Percentiles rank a stretch among this genome's conserved stretches.
Evolutionary conservation across 176 grass and related monocot genomes (phyloP).

Genomic region (Sorghum bicolor): DNA sequence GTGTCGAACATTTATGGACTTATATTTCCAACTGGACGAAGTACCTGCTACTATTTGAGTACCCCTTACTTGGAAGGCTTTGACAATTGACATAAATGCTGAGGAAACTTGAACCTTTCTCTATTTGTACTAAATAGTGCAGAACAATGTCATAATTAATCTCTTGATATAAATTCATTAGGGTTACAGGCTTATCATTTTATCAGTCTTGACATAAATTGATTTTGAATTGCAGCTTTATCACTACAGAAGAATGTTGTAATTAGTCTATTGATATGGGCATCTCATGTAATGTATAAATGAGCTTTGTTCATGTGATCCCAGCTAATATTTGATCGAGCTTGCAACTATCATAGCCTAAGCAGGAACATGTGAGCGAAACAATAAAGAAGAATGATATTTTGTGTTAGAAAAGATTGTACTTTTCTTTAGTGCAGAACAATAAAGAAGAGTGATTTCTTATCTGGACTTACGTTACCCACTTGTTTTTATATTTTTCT

Average conservation of each 20-base stretch:
- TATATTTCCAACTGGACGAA: not conserved
- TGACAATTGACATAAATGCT: not conserved
- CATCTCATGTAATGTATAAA: not conserved
- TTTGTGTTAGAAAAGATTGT: not conserved
- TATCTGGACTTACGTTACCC: not conserved
- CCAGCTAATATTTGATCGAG: not conserved
- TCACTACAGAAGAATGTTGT: not conserved
- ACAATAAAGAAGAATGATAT: not conserved
- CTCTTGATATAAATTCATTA: not conserved
- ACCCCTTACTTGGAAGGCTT: not conserved
- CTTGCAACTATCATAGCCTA: not conserved
- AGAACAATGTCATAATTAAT: slow-evolving; percentile 15
- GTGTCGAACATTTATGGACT: not conserved
- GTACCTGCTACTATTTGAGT: not conserved
- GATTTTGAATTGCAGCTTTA: not conserved
- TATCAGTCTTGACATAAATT: not conserved
- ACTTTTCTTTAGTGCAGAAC: not conserved
- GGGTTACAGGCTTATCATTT: not conserved
- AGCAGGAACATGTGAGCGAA: not conserved
- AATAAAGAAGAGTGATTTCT: not conserved
- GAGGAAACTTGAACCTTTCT: not conserved
- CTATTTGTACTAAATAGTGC: not conserved
- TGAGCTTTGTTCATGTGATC: not conserved
- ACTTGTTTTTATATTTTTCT: not conserved
- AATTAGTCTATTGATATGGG: not conserved